Conservation (phyloP, 1,284 basidiomycete genomes). For the Cryptococcus sp. region DNA sequence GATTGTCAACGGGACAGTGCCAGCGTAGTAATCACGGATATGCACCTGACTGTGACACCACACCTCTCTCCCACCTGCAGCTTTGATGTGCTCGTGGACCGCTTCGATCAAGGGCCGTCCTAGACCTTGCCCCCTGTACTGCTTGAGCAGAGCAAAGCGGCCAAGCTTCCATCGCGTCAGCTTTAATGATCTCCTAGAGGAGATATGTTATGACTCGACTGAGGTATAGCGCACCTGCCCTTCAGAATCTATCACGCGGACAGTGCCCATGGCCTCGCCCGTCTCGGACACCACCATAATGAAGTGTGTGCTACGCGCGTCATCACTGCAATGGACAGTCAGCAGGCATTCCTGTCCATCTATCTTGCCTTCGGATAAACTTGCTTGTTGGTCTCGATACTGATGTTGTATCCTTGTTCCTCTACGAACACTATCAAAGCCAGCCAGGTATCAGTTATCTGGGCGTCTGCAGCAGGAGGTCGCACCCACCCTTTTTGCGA, state of each 20-base stretch:
- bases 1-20: neutral
- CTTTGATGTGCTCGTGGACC: constrained; percentile 16
- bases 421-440: constrained; percentile 18
- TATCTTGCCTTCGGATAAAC: neutral
- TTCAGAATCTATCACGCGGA: constrained; percentile 12
- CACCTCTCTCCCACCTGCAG: constrained; percentile 15
- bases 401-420: constrained; percentile 19
- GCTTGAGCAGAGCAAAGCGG: constrained; percentile 17
- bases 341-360: neutral
- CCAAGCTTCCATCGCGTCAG: constrained; percentile 14
- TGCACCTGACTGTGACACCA: constrained; percentile 20
- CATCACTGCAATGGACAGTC: constrained; percentile 10
- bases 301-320: constrained; percentile 21
- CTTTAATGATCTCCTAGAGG: neutral
- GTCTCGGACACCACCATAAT: constrained; percentile 3
- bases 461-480: neutral
- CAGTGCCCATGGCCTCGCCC: constrained; percentile 11
- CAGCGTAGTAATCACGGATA: neutral
- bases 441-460: no score
- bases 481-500: constrained; percentile 16
- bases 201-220: neutral
- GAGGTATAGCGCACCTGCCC: constrained; percentile 12
- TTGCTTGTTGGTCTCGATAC: constrained; percentile 20
- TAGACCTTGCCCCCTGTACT: constrained; percentile 17
- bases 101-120: constrained; percentile 13